Conservation (phyloP, 2,329 filamentous ascomycete genomes). For the Fusarium concolor region DNA sequence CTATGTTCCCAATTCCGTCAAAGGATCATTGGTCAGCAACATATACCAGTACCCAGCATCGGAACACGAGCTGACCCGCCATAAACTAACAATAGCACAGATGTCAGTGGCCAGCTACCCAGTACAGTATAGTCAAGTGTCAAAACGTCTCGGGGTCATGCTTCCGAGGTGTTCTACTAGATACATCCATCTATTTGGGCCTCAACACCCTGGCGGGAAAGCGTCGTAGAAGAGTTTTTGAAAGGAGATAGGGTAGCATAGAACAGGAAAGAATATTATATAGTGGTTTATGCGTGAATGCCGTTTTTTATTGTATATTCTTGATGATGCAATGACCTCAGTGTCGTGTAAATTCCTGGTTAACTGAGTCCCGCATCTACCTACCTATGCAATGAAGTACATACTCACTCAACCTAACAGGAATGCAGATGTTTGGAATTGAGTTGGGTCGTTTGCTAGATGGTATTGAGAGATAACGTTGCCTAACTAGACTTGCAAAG, state of each 20-base stretch:
- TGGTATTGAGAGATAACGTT: no score
- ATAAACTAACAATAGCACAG: not conserved
- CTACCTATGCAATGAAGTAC: not conserved
- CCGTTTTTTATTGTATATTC: not conserved
- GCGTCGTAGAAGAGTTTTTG: not conserved
- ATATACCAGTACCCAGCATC: not conserved
- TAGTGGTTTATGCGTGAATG: not conserved
- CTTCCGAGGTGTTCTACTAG: not conserved
- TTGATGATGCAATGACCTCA: slow-evolving; percentile 18
- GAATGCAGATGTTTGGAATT: not conserved
- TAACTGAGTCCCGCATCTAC: not conserved
- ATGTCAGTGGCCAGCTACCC: not conserved
- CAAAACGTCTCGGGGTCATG: slow-evolving; percentile 9
- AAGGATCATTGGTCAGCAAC: not conserved
- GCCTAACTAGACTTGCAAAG: no score
- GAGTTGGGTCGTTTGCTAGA: no score
- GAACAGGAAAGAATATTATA: not conserved
- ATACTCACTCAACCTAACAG: not conserved
- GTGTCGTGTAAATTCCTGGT: not conserved
- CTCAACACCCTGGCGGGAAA: not conserved
- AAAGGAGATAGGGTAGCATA: not conserved
- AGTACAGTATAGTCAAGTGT: not conserved
- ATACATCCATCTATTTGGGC: not conserved
- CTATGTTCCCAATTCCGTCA: not conserved
- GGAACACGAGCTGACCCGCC: slow-evolving; percentile 3